Evolutionary conservation across 306 rosid genomes (phyloP).

Genomic region (Medicago lupulina): DNA sequence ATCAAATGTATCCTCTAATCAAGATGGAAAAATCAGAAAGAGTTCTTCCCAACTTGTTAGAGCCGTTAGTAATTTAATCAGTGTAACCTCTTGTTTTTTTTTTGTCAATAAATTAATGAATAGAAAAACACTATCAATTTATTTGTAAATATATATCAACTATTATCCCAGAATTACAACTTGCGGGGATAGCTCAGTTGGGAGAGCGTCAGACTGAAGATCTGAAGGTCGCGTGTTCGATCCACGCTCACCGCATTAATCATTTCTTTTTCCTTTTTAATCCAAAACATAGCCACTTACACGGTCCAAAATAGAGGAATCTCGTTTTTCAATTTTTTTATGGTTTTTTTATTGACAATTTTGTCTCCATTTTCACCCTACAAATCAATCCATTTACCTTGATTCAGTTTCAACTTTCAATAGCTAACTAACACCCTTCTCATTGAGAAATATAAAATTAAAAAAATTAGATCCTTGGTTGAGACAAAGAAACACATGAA

Average conservation of each 20-base stretch:
- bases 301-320: too few relatives aligned
- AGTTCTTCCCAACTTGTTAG: too few relatives aligned
- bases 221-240: conserved; percentile 49
- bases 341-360: background rate
- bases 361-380: conserved; percentile 13
- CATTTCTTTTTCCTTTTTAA: background rate
- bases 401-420: too few relatives aligned
- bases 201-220: conserved; percentile 50
- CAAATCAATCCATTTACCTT: too few relatives aligned
- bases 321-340: too few relatives aligned
- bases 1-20: background rate
- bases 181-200: conserved; percentile 51
- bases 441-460: background rate
- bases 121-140: too few relatives aligned
- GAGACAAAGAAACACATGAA: conserved; percentile 11
- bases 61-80: too few relatives aligned
- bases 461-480: background rate
- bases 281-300: too few relatives aligned
- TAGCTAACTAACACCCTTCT: too few relatives aligned
- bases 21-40: background rate
- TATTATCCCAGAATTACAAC: accelerated
- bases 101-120: background rate
- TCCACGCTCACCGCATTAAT: conserved; percentile 43
- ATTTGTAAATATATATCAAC: too few relatives aligned
- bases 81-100: too few relatives aligned